Base-by-base conservation (phyloP, 768 basidiomycete species). In the Boletus pseudopeckii region DNA sequence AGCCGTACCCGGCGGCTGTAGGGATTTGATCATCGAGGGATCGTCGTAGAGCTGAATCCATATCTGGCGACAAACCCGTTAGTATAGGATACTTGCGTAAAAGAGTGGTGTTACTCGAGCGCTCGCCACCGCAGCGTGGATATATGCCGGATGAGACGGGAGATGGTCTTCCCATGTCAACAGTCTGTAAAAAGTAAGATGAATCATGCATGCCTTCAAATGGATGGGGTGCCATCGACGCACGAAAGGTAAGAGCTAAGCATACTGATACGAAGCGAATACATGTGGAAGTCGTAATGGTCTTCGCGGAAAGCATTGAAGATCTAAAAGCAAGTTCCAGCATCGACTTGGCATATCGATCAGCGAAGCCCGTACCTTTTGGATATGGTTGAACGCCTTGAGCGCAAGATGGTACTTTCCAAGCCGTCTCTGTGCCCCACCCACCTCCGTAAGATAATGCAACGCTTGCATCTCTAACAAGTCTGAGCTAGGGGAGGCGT, bases 281-380 rank as follows among this genome's bases (percentile, higher is more conserved):
- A 99, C 7, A 88, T 84, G 68, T 99, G 97, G 78, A 99, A 99
- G 70, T 99, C 97, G 62, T 88, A 98, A 71, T 98, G 94, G 64
- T 97, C 95, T 60, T 98, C 93, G 58, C 97, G 92, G 58, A 90
- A 81, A 48, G 89, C 88, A 49, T 86, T 80, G 68, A 96, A 98
- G 15, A 86, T 73, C 90, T 91, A 55, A 38, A 28, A 45, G 32
- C 20, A 48, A 15, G 45, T 49, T 63, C 20, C 34, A 63, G 44
- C 43, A 20, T 43, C 33, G 36, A 28, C 28, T 30, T 33, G 39
- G 41, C 56, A 32, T 30, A 28, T 48, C 52, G 22, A 15, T 56
- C 22, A 22, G 42, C 50, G 45, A 53, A 43, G 18, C 32, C 65
- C 73, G 40, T 41, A 91, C 91, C 76, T 84, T 90, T 53, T 83